Evolutionary conservation across 2,329 filamentous ascomycete species (phyloP).

Genomic region (Sporothrix mexicana): DNA sequence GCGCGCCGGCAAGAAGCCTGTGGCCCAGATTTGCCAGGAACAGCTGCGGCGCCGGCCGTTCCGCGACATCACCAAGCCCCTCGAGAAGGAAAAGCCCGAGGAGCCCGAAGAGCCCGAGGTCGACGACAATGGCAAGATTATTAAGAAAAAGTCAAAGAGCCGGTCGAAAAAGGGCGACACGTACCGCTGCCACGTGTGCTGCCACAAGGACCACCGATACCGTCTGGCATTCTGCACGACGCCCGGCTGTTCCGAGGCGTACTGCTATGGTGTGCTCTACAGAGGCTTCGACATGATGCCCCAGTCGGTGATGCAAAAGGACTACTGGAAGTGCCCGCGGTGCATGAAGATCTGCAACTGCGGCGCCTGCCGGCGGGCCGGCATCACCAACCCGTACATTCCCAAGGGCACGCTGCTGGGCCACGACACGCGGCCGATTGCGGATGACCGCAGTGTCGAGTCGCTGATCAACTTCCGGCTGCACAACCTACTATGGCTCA

Average conservation of each 20-base stretch:
- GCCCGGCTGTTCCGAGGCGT: slow-evolving; percentile 71
- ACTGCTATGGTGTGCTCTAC: slow-evolving; percentile 93
- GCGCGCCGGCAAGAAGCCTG: slow-evolving; percentile 72
- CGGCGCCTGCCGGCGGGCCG: slow-evolving; percentile 70
- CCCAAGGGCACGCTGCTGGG: slow-evolving; percentile 88
- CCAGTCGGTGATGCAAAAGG: slow-evolving; percentile 77
- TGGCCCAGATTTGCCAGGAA: slow-evolving; percentile 93
- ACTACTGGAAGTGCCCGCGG: slow-evolving; percentile 86
- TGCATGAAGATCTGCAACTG: slow-evolving; percentile 89
- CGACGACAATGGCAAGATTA: slow-evolving; percentile 65
- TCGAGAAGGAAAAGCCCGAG: slow-evolving; percentile 54
- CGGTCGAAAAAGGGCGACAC: slow-evolving; percentile 62
- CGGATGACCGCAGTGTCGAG: slow-evolving; percentile 89
- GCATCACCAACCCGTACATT: slow-evolving; percentile 76
- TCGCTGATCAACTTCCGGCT: slow-evolving; percentile 87
- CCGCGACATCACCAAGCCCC: slow-evolving; percentile 75
- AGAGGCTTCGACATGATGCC: slow-evolving; percentile 91
- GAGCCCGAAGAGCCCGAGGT: slow-evolving; percentile 60
- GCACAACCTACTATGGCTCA: slow-evolving; percentile 86
- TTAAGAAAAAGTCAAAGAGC: slow-evolving; percentile 69
- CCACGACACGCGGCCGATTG: slow-evolving; percentile 87
- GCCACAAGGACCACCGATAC: slow-evolving; percentile 79
- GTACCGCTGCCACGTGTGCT: slow-evolving; percentile 80
- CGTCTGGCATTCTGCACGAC: slow-evolving; percentile 81
- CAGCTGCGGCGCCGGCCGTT: slow-evolving; percentile 80